Base-by-base conservation (phyloP, 176 grass and related monocot species). In the Eleusine coracana region DNA sequence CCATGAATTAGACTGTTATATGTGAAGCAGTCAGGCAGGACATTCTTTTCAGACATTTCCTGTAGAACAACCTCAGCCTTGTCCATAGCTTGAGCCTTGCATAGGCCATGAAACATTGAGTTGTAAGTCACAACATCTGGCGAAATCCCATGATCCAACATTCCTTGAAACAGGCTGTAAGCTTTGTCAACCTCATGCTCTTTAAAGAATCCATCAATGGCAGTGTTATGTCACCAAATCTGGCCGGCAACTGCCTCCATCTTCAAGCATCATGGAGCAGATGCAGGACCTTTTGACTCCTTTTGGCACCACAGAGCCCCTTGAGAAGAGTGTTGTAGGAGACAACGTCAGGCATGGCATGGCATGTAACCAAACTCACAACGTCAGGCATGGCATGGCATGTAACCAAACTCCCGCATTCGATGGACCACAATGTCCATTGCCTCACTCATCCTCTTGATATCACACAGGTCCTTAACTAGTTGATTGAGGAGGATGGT, bases 91-190 rank as follows among this genome's bases (percentile, higher is more conserved):
- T 28, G 20, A 40, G 41, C 17, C 40, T 84, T 73, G 68, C 75
- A 84, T 17, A 83, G 25, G 2, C 52, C 71, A 73, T 73, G 11
- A 28, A 86, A 72, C 6, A 86, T 49, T 6, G 37, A 70, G 65
- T 5, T 85, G 31, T 77, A 87, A 42, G 85, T 84, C 12, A 85
- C 38, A 50, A 75, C 23, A 80, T 80, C 5, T 70, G 81, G 80
- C 0, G 3, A 55, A 66, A 75, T 54, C 39, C 80, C 80, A 5
- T 21, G 12, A 3, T 23, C 17, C n/a, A 27, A 6, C 80, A 87
- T 87, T 78, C 80, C 70, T 42, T 39, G 16, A 7, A 66, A 75
- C 20, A 87, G 5, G 65, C 10, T 34, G 11, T 23, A 38, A 29
- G 77, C 44, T 52, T 80, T 68, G 2, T 7, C 45, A 1, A 66